Evolutionary conservation across 495 filamentous ascomycete genomes (phyloP).

Genomic region (Recurvomyces mirabilis): DNA sequence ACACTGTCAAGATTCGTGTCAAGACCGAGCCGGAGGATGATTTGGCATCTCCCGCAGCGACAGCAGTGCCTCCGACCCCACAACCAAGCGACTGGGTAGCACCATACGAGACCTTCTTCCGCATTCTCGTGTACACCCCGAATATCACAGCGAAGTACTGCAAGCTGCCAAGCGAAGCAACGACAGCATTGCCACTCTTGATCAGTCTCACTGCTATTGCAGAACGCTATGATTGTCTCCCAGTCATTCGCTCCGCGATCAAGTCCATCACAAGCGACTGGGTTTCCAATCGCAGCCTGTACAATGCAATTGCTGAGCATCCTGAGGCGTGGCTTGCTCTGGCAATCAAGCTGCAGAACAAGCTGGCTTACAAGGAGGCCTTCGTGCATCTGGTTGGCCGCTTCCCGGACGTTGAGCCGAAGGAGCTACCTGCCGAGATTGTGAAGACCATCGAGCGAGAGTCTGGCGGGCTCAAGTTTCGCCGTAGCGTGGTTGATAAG

Average conservation of each 20-base stretch:
- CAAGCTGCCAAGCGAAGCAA: neutral
- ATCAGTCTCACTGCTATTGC: slow-evolving; percentile 1
- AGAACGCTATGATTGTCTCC: neutral
- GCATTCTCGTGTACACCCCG: neutral
- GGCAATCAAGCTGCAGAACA: slow-evolving; percentile 16
- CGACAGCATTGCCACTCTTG: neutral
- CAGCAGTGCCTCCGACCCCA: neutral
- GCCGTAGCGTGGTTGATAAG: slow-evolving; percentile 14
- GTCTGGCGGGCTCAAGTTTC: slow-evolving; percentile 1
- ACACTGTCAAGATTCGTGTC: neutral
- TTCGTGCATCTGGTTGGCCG: slow-evolving; percentile 25
- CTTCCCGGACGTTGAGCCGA: slow-evolving; percentile 9
- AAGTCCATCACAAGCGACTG: neutral
- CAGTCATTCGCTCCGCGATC: neutral
- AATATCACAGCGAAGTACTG: neutral
- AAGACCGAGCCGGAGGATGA: neutral
- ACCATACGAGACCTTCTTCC: slow-evolving; percentile 6
- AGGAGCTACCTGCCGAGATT: slow-evolving; percentile 7
- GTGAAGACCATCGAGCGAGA: slow-evolving; percentile 16
- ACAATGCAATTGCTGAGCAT: slow-evolving; percentile 22
- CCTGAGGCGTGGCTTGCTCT: slow-evolving; percentile 23
- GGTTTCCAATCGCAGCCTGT: slow-evolving; percentile 11
- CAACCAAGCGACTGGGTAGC: neutral
- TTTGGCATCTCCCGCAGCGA: neutral
- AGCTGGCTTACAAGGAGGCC: slow-evolving; percentile 26